Evolutionary conservation across 2,329 filamentous ascomycete genomes (phyloP).

Genomic region (Emmonsia crescens): DNA sequence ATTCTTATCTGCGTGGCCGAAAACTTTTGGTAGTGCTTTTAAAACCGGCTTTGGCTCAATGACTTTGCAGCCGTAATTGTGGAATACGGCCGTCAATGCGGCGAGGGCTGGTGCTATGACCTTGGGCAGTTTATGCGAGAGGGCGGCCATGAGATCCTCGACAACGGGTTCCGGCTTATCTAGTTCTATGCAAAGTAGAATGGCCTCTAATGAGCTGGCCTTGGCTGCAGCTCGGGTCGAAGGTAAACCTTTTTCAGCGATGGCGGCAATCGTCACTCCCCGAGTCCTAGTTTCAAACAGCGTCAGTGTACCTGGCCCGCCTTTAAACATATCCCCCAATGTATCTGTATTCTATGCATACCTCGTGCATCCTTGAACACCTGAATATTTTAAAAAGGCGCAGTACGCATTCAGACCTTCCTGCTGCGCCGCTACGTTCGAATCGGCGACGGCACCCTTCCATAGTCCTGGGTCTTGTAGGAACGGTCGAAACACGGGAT

Average conservation of each 20-base stretch:
- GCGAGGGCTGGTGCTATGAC: slow-evolving; percentile 65
- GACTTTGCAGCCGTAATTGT: slow-evolving; percentile 89
- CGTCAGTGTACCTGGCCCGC: not conserved
- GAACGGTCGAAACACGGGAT: slow-evolving; percentile 79
- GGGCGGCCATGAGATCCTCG: slow-evolving; percentile 74
- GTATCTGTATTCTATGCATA: slow-evolving; percentile 23
- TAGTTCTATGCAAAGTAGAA: slow-evolving; percentile 81
- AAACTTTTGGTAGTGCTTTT: slow-evolving; percentile 78
- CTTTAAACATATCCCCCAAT: not conserved
- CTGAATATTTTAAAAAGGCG: slow-evolving; percentile 84
- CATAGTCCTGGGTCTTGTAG: slow-evolving; percentile 72
- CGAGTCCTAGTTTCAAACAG: slow-evolving; percentile 49
- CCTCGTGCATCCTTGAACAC: slow-evolving; percentile 64
- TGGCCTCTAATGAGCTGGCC: slow-evolving; percentile 69
- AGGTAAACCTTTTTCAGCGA: slow-evolving; percentile 83
- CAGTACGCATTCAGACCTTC: slow-evolving; percentile 82
- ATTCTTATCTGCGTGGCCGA: slow-evolving; percentile 96
- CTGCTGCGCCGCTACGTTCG: slow-evolving; percentile 92
- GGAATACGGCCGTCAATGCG: slow-evolving; percentile 72
- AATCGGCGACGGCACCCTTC: slow-evolving; percentile 88
- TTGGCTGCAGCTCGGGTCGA: slow-evolving; percentile 86
- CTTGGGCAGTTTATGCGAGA: slow-evolving; percentile 86
- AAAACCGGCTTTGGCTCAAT: slow-evolving; percentile 87
- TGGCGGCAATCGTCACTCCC: slow-evolving; percentile 59
- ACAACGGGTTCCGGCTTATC: slow-evolving; percentile 77